phyloP scores from a whole-genome alignment of 305 asterid genomes.

The Fraxinus dipetala region DNA sequence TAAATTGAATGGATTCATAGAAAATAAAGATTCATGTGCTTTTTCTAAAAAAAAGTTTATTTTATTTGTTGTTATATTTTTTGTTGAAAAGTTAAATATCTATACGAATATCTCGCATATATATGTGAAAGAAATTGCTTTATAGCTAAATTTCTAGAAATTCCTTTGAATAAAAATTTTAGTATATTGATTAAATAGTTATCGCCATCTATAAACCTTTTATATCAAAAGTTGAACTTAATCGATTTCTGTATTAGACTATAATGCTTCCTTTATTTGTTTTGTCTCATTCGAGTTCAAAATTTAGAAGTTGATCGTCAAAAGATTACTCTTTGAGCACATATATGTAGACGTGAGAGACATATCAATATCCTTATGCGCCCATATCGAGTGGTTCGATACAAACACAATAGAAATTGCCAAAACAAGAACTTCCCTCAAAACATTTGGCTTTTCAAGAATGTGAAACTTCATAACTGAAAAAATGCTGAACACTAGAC shows the following conservation, averaged over 20 bases:
- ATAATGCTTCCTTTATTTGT: background rate
- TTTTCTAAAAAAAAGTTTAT: too few species aligned
- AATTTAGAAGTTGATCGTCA: background rate
- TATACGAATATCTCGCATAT: background rate
- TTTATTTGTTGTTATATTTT: background rate
- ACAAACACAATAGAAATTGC: background rate
- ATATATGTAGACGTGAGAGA: background rate
- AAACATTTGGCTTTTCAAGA: background rate
- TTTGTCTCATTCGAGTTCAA: background rate
- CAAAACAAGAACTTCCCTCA: background rate
- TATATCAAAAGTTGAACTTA: background rate
- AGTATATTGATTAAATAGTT: too few species aligned
- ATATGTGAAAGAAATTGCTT: background rate
- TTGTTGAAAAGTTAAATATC: background rate
- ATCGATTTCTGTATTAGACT: too few species aligned
- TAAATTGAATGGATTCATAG: background rate
- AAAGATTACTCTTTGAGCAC: background rate
- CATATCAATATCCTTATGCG: background rate
- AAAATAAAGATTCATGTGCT: background rate
- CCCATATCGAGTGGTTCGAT: background rate
- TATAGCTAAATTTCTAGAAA: too few species aligned
- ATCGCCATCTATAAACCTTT: too few species aligned
- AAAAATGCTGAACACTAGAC: background rate
- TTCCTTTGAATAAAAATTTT: background rate
- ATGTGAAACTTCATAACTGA: background rate